phyloP scores from a whole-genome alignment of 140 eudicot genomes.

The Ambrosia hybrid region DNA sequence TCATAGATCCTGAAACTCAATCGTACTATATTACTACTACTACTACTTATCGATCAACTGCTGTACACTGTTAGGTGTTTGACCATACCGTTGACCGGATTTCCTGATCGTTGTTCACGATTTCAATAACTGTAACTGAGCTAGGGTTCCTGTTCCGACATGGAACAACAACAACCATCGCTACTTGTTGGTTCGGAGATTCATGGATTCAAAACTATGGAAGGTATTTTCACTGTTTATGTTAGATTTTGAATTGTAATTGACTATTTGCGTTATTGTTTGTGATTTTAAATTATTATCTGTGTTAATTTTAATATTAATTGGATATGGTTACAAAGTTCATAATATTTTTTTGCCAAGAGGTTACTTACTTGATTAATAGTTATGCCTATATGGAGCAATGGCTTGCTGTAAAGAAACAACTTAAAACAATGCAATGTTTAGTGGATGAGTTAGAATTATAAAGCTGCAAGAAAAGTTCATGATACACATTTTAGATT shows the following conservation, averaged over 20 bases:
- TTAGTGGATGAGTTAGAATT: not conserved
- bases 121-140: not conserved
- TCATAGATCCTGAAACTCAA: not conserved
- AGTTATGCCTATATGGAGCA: not conserved
- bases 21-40: not conserved
- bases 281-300: constrained; percentile 3
- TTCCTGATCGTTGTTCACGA: constrained; percentile 2
- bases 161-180: constrained; percentile 25
- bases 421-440: constrained; percentile 5
- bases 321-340: no score
- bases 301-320: not conserved
- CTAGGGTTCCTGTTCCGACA: constrained; percentile 11
- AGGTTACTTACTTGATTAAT: constrained; percentile 5
- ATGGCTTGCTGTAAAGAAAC: not conserved
- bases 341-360: not conserved
- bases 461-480: not conserved
- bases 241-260: not conserved
- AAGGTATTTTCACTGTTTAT: constrained; percentile 39
- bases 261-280: not conserved
- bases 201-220: constrained; percentile 83
- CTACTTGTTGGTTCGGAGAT: constrained; percentile 65
- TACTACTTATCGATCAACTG: constrained; percentile 2
- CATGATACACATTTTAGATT: not conserved
- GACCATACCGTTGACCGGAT: not conserved
- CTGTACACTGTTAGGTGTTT: constrained; percentile 11